Percentiles rank a stretch among this genome's conserved stretches.
These are phyloP conservation scores for Pythium aquatile DNA, from an alignment of 352 stramenopile species.

Conservation along the genomic window DNA sequence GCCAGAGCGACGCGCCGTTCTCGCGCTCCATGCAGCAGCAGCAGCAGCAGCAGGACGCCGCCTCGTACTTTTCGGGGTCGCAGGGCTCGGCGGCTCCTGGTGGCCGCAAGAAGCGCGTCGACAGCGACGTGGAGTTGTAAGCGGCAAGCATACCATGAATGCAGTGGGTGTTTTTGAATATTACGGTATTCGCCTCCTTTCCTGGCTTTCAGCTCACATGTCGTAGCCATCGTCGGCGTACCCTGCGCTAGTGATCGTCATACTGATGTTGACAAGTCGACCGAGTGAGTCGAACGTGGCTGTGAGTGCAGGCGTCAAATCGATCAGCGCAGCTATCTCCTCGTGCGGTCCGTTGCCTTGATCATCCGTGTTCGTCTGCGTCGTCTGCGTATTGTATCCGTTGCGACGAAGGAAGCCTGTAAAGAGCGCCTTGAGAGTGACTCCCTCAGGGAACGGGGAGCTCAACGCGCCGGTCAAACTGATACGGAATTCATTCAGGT, in stretches of 20 bases:
- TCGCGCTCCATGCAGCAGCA: constrained; percentile 28
- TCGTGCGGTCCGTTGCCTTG: neutral
- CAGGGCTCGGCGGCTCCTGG: constrained; percentile 15
- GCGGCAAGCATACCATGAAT: neutral
- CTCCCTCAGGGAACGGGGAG: constrained; percentile 1
- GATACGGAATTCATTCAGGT: constrained; percentile 27
- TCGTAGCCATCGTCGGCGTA: constrained; percentile 18
- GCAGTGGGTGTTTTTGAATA: neutral
- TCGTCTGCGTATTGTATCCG: constrained; percentile 4
- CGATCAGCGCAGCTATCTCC: constrained; percentile 1
- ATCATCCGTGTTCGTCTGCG: neutral
- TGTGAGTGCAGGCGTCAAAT: constrained; percentile 10
- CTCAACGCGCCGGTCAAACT: constrained; percentile 12
- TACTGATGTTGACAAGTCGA: constrained; percentile 5
- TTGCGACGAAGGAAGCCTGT: constrained; percentile 12
- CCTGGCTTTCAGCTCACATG: neutral
- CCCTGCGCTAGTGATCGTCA: constrained; percentile 5
- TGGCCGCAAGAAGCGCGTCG: constrained; percentile 37
- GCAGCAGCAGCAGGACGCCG: constrained; percentile 7
- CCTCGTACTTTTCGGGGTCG: constrained; percentile 11
- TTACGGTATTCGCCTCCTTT: neutral
- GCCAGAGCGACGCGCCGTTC: constrained; percentile 28
- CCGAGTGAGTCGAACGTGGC: constrained; percentile 12
- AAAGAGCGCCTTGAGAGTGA: constrained; percentile 11
- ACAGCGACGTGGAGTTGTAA: constrained; percentile 69